Base-by-base conservation (phyloP, 441 rosid species). In the Capsella rubella region DNA sequence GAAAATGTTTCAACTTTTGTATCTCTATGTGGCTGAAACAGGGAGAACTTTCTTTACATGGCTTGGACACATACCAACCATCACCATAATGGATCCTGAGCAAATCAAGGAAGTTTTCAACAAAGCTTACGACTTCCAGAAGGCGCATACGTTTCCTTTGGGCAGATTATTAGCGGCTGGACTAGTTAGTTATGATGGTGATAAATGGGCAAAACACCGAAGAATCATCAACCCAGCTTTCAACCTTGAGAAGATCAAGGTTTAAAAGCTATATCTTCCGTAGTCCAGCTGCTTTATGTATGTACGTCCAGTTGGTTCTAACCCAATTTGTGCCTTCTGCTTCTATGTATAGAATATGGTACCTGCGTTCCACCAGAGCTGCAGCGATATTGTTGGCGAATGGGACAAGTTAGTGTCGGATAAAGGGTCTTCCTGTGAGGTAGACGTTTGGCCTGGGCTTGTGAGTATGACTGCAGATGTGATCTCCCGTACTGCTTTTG, bases 281-380 rank as follows among this genome's bases (percentile, higher is more conserved):
- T 75, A 43, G 9, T 45, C 12, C 50, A n/a, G 8, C 42, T 39
- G 10, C 0, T 29, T 40, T 52, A 27, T n/a, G 60, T 55, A 14
- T 31, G 27, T 56, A 15, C 40, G 29, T 13, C 42, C 28, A 52
- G 10, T 31, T 53, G 57, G 29, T 14, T 57, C 45, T 16, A n/a
- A 34, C 1, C 7, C 43, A 57, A 57, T 10, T 12, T 40, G 25
- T 62, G 11, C 53, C 52, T 39, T n/a, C 13, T 68, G 47, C 6
- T 58, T 34, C 9, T 47, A 10, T 75, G 42, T 57, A 57, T 49
- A 82, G 87, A 80, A 74, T 39, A 83, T 83, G 89, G 47, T 80
- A 9, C 85, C 84, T 31, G 64, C 78, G 10, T 71, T 83, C 32
- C 32, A 74, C n/a, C 42, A 65, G 4, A 76, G 83, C 62, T 82